phyloP scores from a whole-genome alignment of 2,329 filamentous ascomycete species.

The Pseudogymnoascus sp. region DNA sequence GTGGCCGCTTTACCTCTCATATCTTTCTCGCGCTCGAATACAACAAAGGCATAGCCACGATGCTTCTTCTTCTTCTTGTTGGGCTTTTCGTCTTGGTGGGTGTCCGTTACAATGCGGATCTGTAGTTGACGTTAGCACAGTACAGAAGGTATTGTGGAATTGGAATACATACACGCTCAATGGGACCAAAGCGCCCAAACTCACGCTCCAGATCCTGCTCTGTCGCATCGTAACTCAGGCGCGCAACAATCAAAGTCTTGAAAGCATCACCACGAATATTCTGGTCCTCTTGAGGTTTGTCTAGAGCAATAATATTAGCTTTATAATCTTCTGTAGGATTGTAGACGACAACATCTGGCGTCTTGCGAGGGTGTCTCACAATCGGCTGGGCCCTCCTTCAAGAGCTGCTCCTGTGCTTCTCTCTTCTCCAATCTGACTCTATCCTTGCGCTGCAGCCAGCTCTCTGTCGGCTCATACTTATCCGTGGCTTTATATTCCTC shows the following conservation, averaged over 20 bases:
- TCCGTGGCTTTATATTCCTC: conserved; percentile 71
- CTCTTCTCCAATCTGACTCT: conserved; percentile 75
- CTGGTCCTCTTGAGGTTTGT: conserved; percentile 73
- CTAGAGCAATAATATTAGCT: conserved; percentile 35
- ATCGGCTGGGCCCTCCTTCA: conserved; percentile 24
- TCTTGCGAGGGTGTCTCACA: conserved; percentile 18
- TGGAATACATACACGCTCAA: conserved; percentile 64
- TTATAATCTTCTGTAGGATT: not conserved
- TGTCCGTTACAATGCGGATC: conserved; percentile 83
- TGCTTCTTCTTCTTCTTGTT: conserved; percentile 77
- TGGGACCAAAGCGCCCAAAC: conserved; percentile 86
- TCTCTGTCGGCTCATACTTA: conserved; percentile 74
- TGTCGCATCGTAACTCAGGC: conserved; percentile 81
- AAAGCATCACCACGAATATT: conserved; percentile 90
- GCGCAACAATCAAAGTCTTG: conserved; percentile 87
- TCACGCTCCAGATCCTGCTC: conserved; percentile 87
- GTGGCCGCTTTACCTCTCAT: conserved; percentile 83
- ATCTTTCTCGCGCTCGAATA: conserved; percentile 94
- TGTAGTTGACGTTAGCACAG: conserved; percentile 30
- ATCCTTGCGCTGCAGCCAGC: conserved; percentile 83
- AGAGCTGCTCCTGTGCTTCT: conserved; percentile 48
- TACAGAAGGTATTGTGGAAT: not conserved
- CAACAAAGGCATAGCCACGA: conserved; percentile 89
- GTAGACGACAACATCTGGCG: not conserved
- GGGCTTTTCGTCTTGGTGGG: conserved; percentile 56